Evolutionary conservation across 2,329 filamentous ascomycete genomes (phyloP), one percentile per base, ranked within the genome.

Genomic region (Onygenales sp.): DNA sequence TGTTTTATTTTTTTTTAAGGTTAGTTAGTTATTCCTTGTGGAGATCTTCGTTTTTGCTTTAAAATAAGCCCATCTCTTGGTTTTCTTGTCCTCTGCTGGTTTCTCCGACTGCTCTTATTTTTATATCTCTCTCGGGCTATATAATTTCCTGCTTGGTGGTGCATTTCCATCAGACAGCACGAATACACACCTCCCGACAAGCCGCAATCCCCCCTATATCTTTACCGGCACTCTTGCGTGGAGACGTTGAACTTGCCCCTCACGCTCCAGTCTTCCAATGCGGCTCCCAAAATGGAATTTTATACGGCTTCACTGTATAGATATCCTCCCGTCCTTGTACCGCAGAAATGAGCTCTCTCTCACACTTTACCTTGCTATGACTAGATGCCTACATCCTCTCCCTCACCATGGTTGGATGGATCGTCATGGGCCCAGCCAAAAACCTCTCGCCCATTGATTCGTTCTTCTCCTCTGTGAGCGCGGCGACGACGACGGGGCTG

Each of bases 391-490:
- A 71, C 57, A 73, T 74, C 40, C 56, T 73, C 31, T 56, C 58
- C 17, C 63, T 70, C 32, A 62, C 66, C 17, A 58, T 74, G 36
- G 46, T 73, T 13, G 65, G 63, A 14, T 54, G 73, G 45, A 56
- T 68, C 32, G 58, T 74, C 43, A 56, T 75, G 17, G 68, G 65
- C 43, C 69, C 69, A 1, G 62, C 67, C 48, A 70, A 71, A 32
- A 75, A 75, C 52, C 45, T 75, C 4, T 56, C 57, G 3, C 71
- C 70, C 0, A 64, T 77, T 17, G 76, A 80, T 64, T 70, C 74
- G 21, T 77, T 73, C 61, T 76, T 78, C 62, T 74, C 78, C 39
- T 75, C 75, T 13, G 70, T 68, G 54, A 78, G 75, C 59, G 69
- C 70, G 1, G 73, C 73, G 0, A 79, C 77, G 4, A 74, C 76